Conservation (phyloP, 345 rosid genomes). For the Combretum micranthum region DNA sequence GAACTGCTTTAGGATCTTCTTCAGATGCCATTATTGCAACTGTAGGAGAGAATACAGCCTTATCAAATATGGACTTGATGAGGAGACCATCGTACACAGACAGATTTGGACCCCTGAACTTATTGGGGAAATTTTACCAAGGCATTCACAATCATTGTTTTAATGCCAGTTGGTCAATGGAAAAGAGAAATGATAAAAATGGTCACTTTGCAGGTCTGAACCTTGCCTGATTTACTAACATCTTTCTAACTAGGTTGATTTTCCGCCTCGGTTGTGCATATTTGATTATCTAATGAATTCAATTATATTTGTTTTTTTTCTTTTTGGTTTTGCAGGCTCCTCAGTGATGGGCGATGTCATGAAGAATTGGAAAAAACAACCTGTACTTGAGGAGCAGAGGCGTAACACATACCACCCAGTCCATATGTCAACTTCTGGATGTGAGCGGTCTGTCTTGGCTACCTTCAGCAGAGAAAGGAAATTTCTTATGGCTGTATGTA, state of each 20-base stretch:
- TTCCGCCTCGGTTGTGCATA: neutral
- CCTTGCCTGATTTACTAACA: neutral
- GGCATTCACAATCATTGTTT: conserved; percentile 28
- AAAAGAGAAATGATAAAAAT: conserved; percentile 40
- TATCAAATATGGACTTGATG: conserved; percentile 29
- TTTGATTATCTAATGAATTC: too few relatives aligned
- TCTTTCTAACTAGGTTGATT: neutral
- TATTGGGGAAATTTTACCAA: conserved; percentile 23
- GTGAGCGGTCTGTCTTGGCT: conserved; percentile 30
- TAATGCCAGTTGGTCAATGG: conserved; percentile 30
- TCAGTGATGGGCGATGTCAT: conserved; percentile 30
- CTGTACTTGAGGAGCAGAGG: conserved; percentile 38
- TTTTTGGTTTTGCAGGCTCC: conserved; percentile 29
- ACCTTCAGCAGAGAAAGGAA: conserved; percentile 42
- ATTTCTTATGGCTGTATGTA: conserved; percentile 50
- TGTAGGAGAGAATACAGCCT: conserved; percentile 33
- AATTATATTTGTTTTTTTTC: conserved; percentile 10
- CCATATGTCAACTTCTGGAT: conserved; percentile 20
- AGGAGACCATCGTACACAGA: conserved; percentile 29
- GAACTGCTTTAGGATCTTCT: conserved; percentile 29
- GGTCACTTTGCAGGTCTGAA: conserved; percentile 45
- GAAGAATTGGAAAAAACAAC: conserved; percentile 40
- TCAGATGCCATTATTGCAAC: conserved; percentile 51
- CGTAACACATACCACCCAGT: conserved; percentile 49
- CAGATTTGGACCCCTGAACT: conserved; percentile 29